Percentiles rank a stretch among this genome's conserved stretches.
Conservation (phyloP, 169 alveolate species). For the Theileria equi region DNA sequence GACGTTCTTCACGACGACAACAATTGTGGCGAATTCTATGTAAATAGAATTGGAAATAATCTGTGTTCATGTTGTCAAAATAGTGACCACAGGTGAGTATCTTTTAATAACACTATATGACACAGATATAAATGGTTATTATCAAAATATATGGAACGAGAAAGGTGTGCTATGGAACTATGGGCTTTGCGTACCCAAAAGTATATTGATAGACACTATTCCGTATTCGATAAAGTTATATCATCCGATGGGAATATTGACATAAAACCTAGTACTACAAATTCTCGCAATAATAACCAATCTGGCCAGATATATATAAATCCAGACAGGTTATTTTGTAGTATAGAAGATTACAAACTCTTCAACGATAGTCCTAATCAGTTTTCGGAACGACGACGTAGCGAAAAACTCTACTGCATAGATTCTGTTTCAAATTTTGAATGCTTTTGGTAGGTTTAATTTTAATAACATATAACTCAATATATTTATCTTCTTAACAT, state of each 20-base stretch:
- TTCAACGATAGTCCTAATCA: neutral
- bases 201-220: neutral
- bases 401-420: neutral
- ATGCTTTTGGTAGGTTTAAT: conserved; percentile 4
- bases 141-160: conserved; percentile 28
- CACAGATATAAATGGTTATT: conserved; percentile 36
- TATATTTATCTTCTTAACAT: neutral
- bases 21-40: conserved; percentile 58
- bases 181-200: conserved; percentile 47
- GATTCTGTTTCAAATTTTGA: conserved; percentile 6
- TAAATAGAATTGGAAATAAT: conserved; percentile 28
- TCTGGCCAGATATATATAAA: conserved; percentile 6
- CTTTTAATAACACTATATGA: neutral
- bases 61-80: conserved; percentile 57
- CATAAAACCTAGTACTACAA: neutral
- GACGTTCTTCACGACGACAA: conserved; percentile 60
- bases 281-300: neutral
- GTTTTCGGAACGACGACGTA: conserved; percentile 1
- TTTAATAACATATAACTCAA: neutral
- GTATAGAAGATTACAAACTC: neutral
- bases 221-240: neutral
- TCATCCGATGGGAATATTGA: neutral
- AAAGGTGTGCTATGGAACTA: conserved; percentile 37
- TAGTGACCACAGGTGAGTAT: conserved; percentile 45
- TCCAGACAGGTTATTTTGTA: conserved; percentile 11